These are phyloP conservation scores for Vigna nakashimae DNA, from an alignment of 306 rosid genomes.

Conservation along the genomic window DNA sequence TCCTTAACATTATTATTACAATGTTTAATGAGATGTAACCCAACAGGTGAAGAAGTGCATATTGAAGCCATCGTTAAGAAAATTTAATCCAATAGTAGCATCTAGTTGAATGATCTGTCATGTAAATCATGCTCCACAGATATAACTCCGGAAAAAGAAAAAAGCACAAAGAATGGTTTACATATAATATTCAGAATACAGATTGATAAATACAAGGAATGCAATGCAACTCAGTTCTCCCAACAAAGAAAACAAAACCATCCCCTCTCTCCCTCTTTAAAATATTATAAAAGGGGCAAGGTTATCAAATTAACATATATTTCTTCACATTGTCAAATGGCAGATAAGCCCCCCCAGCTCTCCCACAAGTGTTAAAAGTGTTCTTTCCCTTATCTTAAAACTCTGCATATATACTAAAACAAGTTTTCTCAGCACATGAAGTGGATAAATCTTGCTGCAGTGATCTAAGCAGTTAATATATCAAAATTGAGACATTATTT, in stretches of 20 bases:
- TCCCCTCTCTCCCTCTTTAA: not conserved
- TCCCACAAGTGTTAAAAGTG: not conserved
- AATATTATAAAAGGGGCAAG: conserved; percentile 9
- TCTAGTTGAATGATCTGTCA: conserved; percentile 21
- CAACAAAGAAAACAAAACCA: conserved; percentile 27
- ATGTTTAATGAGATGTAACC: conserved; percentile 33
- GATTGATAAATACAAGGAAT: conserved; percentile 25
- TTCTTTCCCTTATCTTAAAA: not conserved
- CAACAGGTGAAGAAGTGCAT: conserved; percentile 1
- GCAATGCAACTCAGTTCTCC: conserved; percentile 20
- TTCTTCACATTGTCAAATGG: not conserved
- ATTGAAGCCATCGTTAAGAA: conserved; percentile 6
- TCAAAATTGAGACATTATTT: conserved; percentile 5
- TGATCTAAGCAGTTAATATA: conserved; percentile 7
- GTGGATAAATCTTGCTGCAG: conserved; percentile 29
- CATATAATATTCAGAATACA: not conserved
- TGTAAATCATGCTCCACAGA: conserved; percentile 6
- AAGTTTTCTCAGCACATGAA: conserved; percentile 1
- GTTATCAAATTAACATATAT: not conserved
- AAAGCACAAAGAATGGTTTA: not conserved
- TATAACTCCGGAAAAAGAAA: not conserved
- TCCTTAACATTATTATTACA: conserved; percentile 42
- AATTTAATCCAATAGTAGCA: not conserved
- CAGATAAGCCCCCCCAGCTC: not conserved
- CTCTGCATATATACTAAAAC: conserved; percentile 23